Base-by-base conservation (phyloP, 768 basidiomycete genomes). In the Suillus spraguei region DNA sequence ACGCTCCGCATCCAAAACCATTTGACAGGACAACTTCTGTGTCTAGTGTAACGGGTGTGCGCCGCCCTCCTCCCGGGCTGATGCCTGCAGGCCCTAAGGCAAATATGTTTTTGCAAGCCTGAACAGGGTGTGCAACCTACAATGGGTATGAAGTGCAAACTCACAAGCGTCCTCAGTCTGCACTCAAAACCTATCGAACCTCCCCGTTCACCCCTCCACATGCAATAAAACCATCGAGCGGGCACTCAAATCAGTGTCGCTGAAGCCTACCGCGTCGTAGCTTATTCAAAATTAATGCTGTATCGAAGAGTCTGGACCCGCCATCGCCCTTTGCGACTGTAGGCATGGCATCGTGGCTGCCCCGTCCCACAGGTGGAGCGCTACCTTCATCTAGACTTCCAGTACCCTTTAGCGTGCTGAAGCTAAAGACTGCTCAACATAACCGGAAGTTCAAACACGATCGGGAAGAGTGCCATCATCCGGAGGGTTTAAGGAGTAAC, bases 61-160 rank as follows among this genome's bases (percentile, higher is more conserved):
- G 71, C 56, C 71, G 74, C 6, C 72, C 74, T n/a, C 72, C 71
- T 20, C 65, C 69, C 4, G 69, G 69, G 22, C 56, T 66, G 47
- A 20, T 62, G 3, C 41, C 60, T 35, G 24, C 61, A 11, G 60
- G 39, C 17, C 32, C 24, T 8, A 36, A 36, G 16, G 24, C 47
- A 24, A 49, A 7, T 10, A 9, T 44, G 16, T n/a, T 22, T 22
- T 39, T 38, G 58, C 32, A 60, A 66, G 33, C 50, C 61, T 24
- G 41, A 60, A 46, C 55, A 58, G n/a, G n/a, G n/a, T n/a, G n/a
- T n/a, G n/a, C n/a, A n/a, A n/a, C n/a, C n/a, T n/a, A n/a, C n/a
- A n/a, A n/a, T n/a, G 42, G 49, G 66, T 59, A 47, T 64, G 20
- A 60, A 60, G 44, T 38, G 46, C 44, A 67, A 60, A 50, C 28